A percentile compares a stretch with the other conserved stretches of the same genome.
These are phyloP conservation scores for Euphorbia pulcherrima DNA, from an alignment of 345 rosid genomes.

Conservation along the genomic window DNA sequence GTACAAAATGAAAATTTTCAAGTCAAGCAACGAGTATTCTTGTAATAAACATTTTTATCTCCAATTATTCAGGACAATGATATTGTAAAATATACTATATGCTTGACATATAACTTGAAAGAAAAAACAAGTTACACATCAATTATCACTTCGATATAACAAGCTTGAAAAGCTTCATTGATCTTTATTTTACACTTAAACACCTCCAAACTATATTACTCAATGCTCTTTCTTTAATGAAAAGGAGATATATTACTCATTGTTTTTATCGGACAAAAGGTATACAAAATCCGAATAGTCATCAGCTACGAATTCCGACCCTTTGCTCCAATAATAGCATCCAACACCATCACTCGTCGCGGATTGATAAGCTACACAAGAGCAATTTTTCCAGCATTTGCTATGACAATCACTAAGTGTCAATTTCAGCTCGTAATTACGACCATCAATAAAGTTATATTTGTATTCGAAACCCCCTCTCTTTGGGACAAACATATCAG, in stretches of 20 bases:
- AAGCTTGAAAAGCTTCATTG: neutral
- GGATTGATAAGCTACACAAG: slow-evolving; percentile 43
- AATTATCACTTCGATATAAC: neutral
- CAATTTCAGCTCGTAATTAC: slow-evolving; percentile 23
- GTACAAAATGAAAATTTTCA: no score
- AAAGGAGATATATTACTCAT: no score
- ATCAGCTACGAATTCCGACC: slow-evolving; percentile 27
- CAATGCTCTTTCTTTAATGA: no score
- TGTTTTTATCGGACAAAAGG: slow-evolving; percentile 13
- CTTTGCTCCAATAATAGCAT: slow-evolving; percentile 45
- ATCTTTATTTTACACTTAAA: neutral
- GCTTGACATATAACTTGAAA: neutral
- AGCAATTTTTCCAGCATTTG: slow-evolving; percentile 58
- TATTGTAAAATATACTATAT: no score
- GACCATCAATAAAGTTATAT: slow-evolving; percentile 19
- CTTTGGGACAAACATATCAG: slow-evolving; percentile 36
- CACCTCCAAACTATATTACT: neutral
- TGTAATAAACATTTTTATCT: no score
- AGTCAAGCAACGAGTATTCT: no score
- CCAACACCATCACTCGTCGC: slow-evolving; percentile 32
- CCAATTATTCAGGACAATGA: no score
- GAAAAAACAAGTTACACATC: neutral
- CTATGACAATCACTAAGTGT: slow-evolving; percentile 54
- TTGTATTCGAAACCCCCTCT: slow-evolving; percentile 48
- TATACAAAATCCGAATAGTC: slow-evolving; percentile 30